Conservation (phyloP, 805 yeast species). For the Metschnikowia orientalis region DNA sequence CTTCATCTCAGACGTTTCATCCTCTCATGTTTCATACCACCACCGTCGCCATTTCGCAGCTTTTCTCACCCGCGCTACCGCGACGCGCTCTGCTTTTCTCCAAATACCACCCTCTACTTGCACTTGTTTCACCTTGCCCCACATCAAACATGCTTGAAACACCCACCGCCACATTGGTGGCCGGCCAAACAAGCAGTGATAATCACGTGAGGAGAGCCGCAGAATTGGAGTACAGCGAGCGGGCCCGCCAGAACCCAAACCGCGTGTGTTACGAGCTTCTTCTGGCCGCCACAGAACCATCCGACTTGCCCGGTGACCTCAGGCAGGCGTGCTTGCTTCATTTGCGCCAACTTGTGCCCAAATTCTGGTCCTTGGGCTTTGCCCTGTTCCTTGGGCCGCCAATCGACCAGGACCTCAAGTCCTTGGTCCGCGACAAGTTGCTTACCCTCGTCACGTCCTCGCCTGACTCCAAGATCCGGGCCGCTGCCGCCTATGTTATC, state of each 20-base stretch:
- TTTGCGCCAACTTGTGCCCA: constrained; percentile 62
- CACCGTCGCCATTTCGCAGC: no score
- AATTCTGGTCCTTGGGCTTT: constrained; percentile 82
- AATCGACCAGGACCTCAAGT: constrained; percentile 49
- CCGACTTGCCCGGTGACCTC: constrained; percentile 26
- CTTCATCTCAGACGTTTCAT: no score
- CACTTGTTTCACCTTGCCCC: no score
- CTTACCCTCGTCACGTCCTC: constrained; percentile 42
- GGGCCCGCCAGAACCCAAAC: constrained; percentile 49
- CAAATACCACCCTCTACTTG: not conserved
- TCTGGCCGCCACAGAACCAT: constrained; percentile 32
- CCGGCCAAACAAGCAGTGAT: constrained; percentile 40
- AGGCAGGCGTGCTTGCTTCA: constrained; percentile 66
- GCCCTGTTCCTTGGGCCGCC: constrained; percentile 69
- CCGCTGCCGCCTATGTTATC: constrained; percentile 66
- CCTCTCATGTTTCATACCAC: no score
- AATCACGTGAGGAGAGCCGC: constrained; percentile 49
- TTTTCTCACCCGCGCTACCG: no score
- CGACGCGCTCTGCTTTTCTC: not conserved
- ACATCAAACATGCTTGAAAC: no score
- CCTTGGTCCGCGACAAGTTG: constrained; percentile 45
- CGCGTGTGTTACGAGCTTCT: constrained; percentile 40
- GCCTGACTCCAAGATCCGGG: constrained; percentile 56
- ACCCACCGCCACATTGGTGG: constrained; percentile 13
- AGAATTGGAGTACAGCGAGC: constrained; percentile 44